Evolutionary conservation across 495 filamentous ascomycete species (phyloP).

Genomic region (Parmelia sp.): DNA sequence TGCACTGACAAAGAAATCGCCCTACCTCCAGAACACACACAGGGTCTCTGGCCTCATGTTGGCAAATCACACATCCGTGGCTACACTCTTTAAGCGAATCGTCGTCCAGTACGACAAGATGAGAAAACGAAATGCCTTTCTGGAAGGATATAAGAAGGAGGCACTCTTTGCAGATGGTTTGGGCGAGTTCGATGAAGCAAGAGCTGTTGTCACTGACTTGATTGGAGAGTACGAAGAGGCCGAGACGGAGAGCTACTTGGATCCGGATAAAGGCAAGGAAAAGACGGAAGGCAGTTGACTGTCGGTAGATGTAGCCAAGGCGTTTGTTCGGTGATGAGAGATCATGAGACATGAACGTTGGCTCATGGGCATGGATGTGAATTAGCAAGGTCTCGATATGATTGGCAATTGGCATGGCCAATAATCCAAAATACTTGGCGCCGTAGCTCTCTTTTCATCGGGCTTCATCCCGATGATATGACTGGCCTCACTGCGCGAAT

Average conservation of each 20-base stretch:
- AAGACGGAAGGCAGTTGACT: slow-evolving; percentile 30
- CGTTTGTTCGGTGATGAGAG: background rate
- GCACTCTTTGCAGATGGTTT: slow-evolving; percentile 83
- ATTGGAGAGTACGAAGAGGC: slow-evolving; percentile 95
- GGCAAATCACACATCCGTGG: slow-evolving; percentile 95
- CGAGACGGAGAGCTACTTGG: slow-evolving; percentile 80
- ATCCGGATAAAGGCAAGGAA: slow-evolving; percentile 54
- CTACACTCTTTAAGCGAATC: slow-evolving; percentile 92
- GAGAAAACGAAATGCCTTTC: slow-evolving; percentile 91
- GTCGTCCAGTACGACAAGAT: slow-evolving; percentile 84
- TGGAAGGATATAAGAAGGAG: slow-evolving; percentile 93
- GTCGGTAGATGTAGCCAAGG: slow-evolving; percentile 6
- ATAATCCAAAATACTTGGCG: background rate
- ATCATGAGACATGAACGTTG: slow-evolving; percentile 2
- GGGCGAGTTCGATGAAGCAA: slow-evolving; percentile 92
- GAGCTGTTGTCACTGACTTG: slow-evolving; percentile 78
- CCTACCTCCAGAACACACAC: slow-evolving; percentile 79
- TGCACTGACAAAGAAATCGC: slow-evolving; percentile 90
- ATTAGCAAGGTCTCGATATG: background rate
- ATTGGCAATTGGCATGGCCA: background rate
- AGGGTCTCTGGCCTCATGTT: slow-evolving; percentile 96
- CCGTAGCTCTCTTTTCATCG: background rate
- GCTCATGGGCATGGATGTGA: background rate
- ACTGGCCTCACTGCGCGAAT: too few relatives aligned
- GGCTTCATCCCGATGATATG: background rate